These are phyloP conservation scores for Trichoderma parareesei DNA, from an alignment of 495 filamentous ascomycete genomes.

Conservation along the genomic window DNA sequence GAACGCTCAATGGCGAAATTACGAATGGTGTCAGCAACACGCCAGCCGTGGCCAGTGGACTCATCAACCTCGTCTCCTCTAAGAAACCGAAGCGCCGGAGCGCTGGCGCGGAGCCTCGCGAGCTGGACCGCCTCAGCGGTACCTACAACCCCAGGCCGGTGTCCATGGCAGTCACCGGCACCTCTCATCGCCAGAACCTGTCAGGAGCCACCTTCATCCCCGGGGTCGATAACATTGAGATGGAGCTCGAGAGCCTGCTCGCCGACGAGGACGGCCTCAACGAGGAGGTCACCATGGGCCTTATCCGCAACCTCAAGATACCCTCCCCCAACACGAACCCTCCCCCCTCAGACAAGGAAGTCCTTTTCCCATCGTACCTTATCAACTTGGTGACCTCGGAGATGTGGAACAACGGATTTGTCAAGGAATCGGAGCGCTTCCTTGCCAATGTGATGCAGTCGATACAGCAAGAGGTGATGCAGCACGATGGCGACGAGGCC, in stretches of 20 bases:
- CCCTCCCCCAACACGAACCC: slow-evolving; percentile 76
- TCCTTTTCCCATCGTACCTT: slow-evolving; percentile 94
- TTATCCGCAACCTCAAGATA: slow-evolving; percentile 95
- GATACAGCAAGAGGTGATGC: slow-evolving; percentile 98
- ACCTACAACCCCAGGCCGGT: slow-evolving; percentile 91
- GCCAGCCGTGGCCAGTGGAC: slow-evolving; percentile 54
- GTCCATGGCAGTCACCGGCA: slow-evolving; percentile 73
- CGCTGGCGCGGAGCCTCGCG: slow-evolving; percentile 78
- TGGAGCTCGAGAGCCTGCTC: slow-evolving; percentile 85
- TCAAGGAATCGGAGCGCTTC: slow-evolving; percentile 98
- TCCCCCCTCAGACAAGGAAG: slow-evolving; percentile 92
- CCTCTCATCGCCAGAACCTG: slow-evolving; percentile 54
- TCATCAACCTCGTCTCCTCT: slow-evolving; percentile 93
- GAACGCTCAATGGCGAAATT: slow-evolving; percentile 58
- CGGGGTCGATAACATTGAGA: slow-evolving; percentile 79
- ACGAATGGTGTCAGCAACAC: slow-evolving; percentile 50
- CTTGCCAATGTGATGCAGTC: slow-evolving; percentile 99
- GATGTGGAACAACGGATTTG: slow-evolving; percentile 99
- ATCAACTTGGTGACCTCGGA: slow-evolving; percentile 99
- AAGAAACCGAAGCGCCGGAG: slow-evolving; percentile 97
- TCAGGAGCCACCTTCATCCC: slow-evolving; percentile 62
- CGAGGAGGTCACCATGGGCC: slow-evolving; percentile 89
- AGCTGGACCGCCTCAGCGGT: slow-evolving; percentile 77
- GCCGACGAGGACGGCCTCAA: slow-evolving; percentile 93
- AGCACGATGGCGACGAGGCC: slow-evolving; percentile 93